Evolutionary conservation across 805 yeast species (phyloP).

Genomic region (Ogataea kodamae): DNA sequence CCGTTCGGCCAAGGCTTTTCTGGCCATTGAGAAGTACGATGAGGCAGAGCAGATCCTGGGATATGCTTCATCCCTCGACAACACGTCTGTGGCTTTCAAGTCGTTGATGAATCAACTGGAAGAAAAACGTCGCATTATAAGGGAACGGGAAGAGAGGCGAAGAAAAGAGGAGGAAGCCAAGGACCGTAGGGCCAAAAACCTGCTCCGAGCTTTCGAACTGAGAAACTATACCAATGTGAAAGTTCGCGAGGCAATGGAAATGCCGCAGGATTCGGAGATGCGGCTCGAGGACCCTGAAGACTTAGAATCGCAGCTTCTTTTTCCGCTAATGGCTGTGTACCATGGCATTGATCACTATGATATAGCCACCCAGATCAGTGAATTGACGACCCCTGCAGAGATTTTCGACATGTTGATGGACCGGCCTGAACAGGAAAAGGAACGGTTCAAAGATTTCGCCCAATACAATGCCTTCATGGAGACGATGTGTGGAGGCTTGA

Average conservation of each 20-base stretch:
- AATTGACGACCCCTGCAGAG: conserved; percentile 63
- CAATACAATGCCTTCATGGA: conserved; percentile 74
- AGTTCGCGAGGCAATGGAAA: conserved; percentile 53
- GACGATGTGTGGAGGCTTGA: conserved; percentile 77
- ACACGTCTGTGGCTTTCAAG: conserved; percentile 53
- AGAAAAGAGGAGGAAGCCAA: conserved; percentile 39
- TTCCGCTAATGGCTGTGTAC: conserved; percentile 77
- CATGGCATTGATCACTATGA: conserved; percentile 86
- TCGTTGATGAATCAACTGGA: conserved; percentile 41
- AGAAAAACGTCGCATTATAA: conserved; percentile 25
- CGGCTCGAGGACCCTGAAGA: conserved; percentile 63
- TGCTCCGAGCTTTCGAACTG: conserved; percentile 57
- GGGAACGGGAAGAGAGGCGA: conserved; percentile 28
- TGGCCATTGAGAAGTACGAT: conserved; percentile 59
- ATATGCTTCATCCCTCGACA: conserved; percentile 63
- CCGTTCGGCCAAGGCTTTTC: conserved; percentile 79
- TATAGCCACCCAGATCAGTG: conserved; percentile 71
- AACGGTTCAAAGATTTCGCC: conserved; percentile 38
- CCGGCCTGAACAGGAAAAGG: conserved; percentile 45
- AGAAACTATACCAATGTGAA: conserved; percentile 53
- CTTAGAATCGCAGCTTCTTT: conserved; percentile 70
- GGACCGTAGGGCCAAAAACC: conserved; percentile 39
- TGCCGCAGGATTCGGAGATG: conserved; percentile 49
- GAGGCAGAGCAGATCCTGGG: conserved; percentile 67
- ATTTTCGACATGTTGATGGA: conserved; percentile 56